Conservation (phyloP, 2,329 filamentous ascomycete genomes). For the Pseudocercospora musae region DNA sequence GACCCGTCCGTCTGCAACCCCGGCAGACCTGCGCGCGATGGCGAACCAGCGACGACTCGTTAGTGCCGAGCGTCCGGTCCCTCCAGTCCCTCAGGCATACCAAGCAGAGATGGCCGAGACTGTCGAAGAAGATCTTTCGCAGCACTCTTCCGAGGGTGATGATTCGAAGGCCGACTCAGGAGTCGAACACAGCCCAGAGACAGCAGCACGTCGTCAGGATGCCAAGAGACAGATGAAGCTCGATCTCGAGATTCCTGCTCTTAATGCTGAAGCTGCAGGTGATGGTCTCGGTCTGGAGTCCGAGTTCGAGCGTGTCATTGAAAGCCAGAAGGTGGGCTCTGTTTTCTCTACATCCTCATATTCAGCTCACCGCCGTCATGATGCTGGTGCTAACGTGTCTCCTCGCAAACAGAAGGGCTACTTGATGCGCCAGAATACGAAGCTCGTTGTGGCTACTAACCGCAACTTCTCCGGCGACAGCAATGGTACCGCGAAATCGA, state of each 20-base stretch:
- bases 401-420: slow-evolving; percentile 83
- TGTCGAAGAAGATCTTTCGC: slow-evolving; percentile 24
- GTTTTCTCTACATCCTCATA: slow-evolving; percentile 26
- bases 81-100: slow-evolving; percentile 32
- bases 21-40: slow-evolving; percentile 79
- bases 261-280: slow-evolving; percentile 66
- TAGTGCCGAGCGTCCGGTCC: slow-evolving; percentile 60
- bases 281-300: slow-evolving; percentile 82
- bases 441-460: slow-evolving; percentile 86
- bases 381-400: slow-evolving; percentile 42
- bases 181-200: slow-evolving; percentile 19
- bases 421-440: slow-evolving; percentile 97
- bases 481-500: slow-evolving; percentile 36
- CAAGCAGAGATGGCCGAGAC: slow-evolving; percentile 21
- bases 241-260: slow-evolving; percentile 70
- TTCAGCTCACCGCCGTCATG: slow-evolving; percentile 15
- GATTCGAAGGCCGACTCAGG: slow-evolving; percentile 30
- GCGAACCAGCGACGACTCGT: slow-evolving; percentile 80
- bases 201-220: slow-evolving; percentile 14
- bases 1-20: slow-evolving; percentile 82
- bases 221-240: slow-evolving; percentile 27
- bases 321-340: slow-evolving; percentile 85
- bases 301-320: slow-evolving; percentile 93
- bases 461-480: slow-evolving; percentile 48
- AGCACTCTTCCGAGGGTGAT: slow-evolving; percentile 27